phyloP scores from a whole-genome alignment of 331 rosid species.

The Telfairia occidentalis region DNA sequence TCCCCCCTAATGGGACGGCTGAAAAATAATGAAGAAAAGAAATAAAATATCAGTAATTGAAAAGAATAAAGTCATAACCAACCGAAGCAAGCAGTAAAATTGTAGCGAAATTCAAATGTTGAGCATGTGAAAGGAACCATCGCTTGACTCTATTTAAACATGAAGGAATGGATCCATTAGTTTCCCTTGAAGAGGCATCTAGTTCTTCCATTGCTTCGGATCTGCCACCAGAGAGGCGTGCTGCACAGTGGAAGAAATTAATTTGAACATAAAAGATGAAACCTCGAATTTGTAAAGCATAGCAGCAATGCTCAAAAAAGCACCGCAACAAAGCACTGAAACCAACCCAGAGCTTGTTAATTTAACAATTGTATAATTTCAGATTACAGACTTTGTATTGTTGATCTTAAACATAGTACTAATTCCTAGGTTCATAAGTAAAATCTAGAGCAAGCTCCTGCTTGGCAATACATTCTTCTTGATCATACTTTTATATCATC shows the following conservation, averaged over 20 bases:
- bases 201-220: constrained; percentile 61
- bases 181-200: constrained; percentile 41
- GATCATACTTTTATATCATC: not conserved
- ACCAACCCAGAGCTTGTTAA: not conserved
- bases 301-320: not conserved
- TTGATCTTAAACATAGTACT: not conserved
- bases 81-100: constrained; percentile 96
- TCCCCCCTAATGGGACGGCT: not conserved
- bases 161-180: constrained; percentile 40
- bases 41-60: constrained; percentile 13
- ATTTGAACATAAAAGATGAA: constrained; percentile 6
- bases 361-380: not conserved
- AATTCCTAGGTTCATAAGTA: not conserved
- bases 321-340: not conserved
- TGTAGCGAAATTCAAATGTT: constrained; percentile 66
- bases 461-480: not conserved
- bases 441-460: not conserved
- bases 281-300: not conserved
- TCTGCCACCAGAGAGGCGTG: constrained; percentile 57
- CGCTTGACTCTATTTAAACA: constrained; percentile 40
- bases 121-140: constrained; percentile 73
- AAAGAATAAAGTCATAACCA: constrained; percentile 28
- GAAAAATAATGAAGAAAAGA: not conserved
- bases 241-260: constrained; percentile 31
- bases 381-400: not conserved